Base-by-base conservation (phyloP, 768 basidiomycete species). In the Crucibulum laeve region DNA sequence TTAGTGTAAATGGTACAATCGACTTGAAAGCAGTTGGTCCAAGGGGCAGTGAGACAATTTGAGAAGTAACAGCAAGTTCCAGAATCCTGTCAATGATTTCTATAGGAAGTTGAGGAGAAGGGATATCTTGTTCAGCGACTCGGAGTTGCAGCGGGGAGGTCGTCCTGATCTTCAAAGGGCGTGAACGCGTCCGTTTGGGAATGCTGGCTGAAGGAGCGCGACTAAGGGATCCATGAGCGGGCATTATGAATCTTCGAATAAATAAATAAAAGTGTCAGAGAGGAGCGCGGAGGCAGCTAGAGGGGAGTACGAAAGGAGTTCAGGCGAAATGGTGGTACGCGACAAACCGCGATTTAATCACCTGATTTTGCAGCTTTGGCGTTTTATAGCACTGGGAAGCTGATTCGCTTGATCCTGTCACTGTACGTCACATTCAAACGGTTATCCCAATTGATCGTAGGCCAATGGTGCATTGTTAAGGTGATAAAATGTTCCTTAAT, bases 1-100 rank as follows among this genome's bases (percentile, higher is more conserved):
- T 67, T 21, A 71, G 57, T 14, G 69, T 67, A 25, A 74, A 59
- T 5, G 73, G 51, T 5, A 52, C 52, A 32, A 79, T 67, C 24
- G 56, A 35, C 4, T 10, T 52, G 44, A 73, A 73, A 14, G 53
- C 44, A 45, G 38, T 34, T 21, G 45, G 15, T 17, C 40, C 42
- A 32, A 17, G 25, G 32, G 23, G 34, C 33, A 23, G n/a, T 24
- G 42, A 36, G 30, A 22, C 39, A 14, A 44, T 19, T 25, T 62
- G 35, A 26, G 40, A 34, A 34, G 18, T 51, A 1, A 60, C 38
- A 8, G 57, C 57, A 24, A 61, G 47, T 18, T 60, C 57, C 26
- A 70, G 42, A 18, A 72, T 65, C 7, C 51, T 48, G 42, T 70
- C 68, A 14, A 70, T 44, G 1, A 70, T 43, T 55, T 72, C 70